Evolutionary conservation across 306 rosid species (phyloP).

Genomic region (Argentina anserina): DNA sequence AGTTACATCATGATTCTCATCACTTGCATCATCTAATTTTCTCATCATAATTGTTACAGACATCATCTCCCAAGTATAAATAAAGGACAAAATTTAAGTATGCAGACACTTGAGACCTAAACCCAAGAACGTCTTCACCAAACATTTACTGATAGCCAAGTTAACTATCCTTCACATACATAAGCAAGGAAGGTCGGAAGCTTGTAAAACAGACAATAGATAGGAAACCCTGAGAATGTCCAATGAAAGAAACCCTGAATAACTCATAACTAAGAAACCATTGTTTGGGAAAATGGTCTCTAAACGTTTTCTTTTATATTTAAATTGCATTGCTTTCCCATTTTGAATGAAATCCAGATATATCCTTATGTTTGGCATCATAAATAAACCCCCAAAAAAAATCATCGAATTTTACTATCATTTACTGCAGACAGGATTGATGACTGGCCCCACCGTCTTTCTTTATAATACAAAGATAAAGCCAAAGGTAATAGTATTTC

Average conservation of each 20-base stretch:
- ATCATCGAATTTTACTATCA: neutral
- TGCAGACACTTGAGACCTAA: neutral
- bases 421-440: neutral
- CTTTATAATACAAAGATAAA: neutral
- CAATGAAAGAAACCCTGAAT: no score
- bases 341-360: no score
- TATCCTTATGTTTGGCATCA: no score
- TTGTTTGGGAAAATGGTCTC: no score
- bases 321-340: no score
- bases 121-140: neutral
- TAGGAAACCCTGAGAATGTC: neutral
- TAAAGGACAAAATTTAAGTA: neutral
- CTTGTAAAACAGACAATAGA: neutral
- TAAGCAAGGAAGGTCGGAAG: neutral
- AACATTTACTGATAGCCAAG: neutral
- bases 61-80: constrained; percentile 2
- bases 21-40: neutral
- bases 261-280: no score
- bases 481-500: neutral
- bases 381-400: no score
- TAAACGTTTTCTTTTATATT: no score
- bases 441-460: neutral
- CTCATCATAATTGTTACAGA: neutral
- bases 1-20: neutral
- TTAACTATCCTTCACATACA: neutral